Evolutionary conservation across 2,329 filamentous ascomycete genomes (phyloP), one percentile per base, ranked within the genome.

Genomic region (Fusarium odoratissimum): DNA sequence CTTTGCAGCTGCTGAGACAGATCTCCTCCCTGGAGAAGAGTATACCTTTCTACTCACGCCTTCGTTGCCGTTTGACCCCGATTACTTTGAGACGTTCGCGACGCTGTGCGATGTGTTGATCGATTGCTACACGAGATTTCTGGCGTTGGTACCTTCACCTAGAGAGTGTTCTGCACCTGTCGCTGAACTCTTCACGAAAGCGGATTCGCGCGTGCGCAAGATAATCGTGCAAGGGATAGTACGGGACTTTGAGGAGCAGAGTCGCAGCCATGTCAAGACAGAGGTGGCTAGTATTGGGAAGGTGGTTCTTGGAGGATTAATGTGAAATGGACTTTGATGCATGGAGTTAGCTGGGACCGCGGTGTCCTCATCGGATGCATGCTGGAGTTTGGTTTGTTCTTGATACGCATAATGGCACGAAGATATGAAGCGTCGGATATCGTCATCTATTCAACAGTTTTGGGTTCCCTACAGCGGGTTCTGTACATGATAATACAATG

Each of bases 61-160:
- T 0, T 92, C 91, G 21, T 84, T 99, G 52, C 96, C 96, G 0
- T 99, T 99, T 79, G 95, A 98, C 73, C 96, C 96, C 0, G 96
- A 99, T 82, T 99, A 97, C 78, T 96, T 95, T 81, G 95, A 97
- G 84, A 98, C 95, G 0, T 98, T 98, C 83, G 92, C 95, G 19
- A 98, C 96, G 17, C 87, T 99, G 11, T 98, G 96, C 84, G 96
- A 99, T 79, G 94, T 97, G 6, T 85, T 99, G 69, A 97, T 98
- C 76, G 96, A 98, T 81, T 94, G 91, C 78, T 99, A 99, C 83
- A 91, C 91, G 40, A 90, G 91, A 60, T 89, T 99, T 33, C 85
- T 97, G 76, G 87, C 86, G 46, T 85, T 99, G 66, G 86, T 98
- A 28, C 88, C 91, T n/a, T 90, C 90, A 6, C 92, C 95, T 2